These are phyloP conservation scores for Boeremia exigua DNA, from an alignment of 2,329 filamentous ascomycete species.

Conservation along the genomic window DNA sequence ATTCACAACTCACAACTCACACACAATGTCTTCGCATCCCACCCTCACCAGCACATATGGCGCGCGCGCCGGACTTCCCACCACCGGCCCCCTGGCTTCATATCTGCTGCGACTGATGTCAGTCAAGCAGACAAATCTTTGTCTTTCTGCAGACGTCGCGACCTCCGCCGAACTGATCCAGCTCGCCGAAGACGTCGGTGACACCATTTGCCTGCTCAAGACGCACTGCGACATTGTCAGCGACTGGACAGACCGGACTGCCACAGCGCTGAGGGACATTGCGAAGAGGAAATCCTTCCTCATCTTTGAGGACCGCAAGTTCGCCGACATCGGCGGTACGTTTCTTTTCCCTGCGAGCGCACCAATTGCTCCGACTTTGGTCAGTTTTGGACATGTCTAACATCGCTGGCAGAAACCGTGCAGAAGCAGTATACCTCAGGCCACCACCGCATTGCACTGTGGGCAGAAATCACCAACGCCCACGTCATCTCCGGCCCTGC, in stretches of 20 bases:
- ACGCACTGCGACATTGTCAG: conserved; percentile 68
- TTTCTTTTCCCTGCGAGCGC: conserved; percentile 9
- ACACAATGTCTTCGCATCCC: conserved; percentile 41
- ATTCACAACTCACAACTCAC: neutral
- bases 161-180: conserved; percentile 62
- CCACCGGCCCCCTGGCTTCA: conserved; percentile 53
- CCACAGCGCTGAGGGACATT: conserved; percentile 55
- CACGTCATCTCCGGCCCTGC: conserved; percentile 61
- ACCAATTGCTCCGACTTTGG: neutral
- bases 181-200: conserved; percentile 64
- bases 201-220: conserved; percentile 66
- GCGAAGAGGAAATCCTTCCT: conserved; percentile 58
- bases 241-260: conserved; percentile 65
- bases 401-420: conserved; percentile 54
- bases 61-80: conserved; percentile 52
- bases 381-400: conserved; percentile 4
- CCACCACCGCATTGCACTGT: conserved; percentile 57
- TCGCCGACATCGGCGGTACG: conserved; percentile 63
- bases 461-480: conserved; percentile 61
- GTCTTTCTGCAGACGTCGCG: conserved; percentile 64
- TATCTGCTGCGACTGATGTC: conserved; percentile 58
- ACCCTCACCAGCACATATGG: conserved; percentile 52
- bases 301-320: conserved; percentile 63
- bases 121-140: conserved; percentile 59
- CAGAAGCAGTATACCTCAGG: conserved; percentile 62